These are phyloP conservation scores for Lentinula lateritia DNA, from an alignment of 768 basidiomycete genomes.

Conservation along the genomic window DNA sequence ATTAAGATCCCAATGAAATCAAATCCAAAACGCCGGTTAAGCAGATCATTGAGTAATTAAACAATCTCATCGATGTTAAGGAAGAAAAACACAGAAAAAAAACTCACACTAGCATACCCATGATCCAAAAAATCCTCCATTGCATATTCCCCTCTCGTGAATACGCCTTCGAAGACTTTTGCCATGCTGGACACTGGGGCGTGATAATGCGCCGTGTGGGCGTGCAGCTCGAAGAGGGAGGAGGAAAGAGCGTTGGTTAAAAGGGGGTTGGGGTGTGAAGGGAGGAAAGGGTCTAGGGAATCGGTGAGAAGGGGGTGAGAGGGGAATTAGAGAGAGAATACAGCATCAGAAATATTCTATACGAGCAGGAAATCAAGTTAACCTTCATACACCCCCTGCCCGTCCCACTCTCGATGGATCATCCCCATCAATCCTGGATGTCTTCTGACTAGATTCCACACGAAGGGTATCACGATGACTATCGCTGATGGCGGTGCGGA, in stretches of 20 bases:
- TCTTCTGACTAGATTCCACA: conserved; percentile 88
- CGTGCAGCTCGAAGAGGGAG: conserved; percentile 88
- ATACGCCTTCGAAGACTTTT: conserved; percentile 83
- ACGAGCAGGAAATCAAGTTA: conserved; percentile 5
- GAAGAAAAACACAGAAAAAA: background rate
- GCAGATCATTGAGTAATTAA: too few species aligned
- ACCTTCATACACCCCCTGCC: conserved; percentile 26
- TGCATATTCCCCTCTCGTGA: conserved; percentile 85
- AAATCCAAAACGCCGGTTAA: too few species aligned
- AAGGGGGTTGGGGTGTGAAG: conserved; percentile 64
- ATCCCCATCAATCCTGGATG: conserved; percentile 91
- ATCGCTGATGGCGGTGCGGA: conserved; percentile 86
- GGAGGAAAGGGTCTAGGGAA: conserved; percentile 58
- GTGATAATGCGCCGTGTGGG: conserved; percentile 80
- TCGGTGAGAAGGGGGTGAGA: background rate
- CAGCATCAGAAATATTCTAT: too few species aligned
- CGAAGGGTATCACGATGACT: conserved; percentile 87
- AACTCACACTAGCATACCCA: conserved; percentile 73
- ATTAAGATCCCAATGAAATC: background rate
- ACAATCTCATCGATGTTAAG: background rate
- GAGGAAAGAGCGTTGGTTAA: conserved; percentile 77
- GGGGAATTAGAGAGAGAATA: background rate
- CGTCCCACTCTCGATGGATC: conserved; percentile 66
- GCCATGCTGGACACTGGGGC: conserved; percentile 81
- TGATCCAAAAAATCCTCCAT: conserved; percentile 98